phyloP scores from a whole-genome alignment of 495 filamentous ascomycete genomes.

The Terfezia boudieri region DNA sequence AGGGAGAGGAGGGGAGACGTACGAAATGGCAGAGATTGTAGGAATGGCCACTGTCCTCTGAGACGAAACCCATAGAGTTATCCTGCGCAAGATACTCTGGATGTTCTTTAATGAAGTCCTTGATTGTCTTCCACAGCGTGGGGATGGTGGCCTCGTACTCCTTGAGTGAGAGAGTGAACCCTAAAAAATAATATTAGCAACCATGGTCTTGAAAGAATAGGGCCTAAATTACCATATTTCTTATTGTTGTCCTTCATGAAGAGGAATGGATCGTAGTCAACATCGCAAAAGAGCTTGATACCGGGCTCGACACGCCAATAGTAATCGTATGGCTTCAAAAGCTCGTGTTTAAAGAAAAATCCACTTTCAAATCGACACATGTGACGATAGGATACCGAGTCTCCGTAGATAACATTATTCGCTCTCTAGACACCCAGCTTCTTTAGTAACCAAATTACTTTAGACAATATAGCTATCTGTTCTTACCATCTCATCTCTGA shows the following conservation, averaged over 20 bases:
- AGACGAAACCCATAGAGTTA: slow-evolving; percentile 80
- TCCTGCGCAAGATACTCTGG: slow-evolving; percentile 66
- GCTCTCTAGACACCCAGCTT: background rate
- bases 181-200: background rate
- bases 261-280: slow-evolving; percentile 64
- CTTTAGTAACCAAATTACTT: background rate
- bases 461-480: background rate
- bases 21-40: slow-evolving; percentile 92
- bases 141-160: slow-evolving; percentile 94
- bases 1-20: background rate
- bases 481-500: slow-evolving; percentile 55
- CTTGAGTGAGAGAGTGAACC: slow-evolving; percentile 71
- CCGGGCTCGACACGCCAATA: slow-evolving; percentile 88
- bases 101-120: slow-evolving; percentile 70
- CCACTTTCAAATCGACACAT: slow-evolving; percentile 90
- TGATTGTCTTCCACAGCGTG: slow-evolving; percentile 79
- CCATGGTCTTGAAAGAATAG: background rate
- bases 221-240: slow-evolving; percentile 36
- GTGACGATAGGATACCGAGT: slow-evolving; percentile 74
- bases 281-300: slow-evolving; percentile 69
- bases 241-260: slow-evolving; percentile 75
- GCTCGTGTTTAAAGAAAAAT: slow-evolving; percentile 71
- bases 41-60: slow-evolving; percentile 65
- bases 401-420: slow-evolving; percentile 76
- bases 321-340: slow-evolving; percentile 71